These are phyloP conservation scores for Eragrostis tef DNA, from an alignment of 202 grass and related monocot genomes.

Conservation along the genomic window DNA sequence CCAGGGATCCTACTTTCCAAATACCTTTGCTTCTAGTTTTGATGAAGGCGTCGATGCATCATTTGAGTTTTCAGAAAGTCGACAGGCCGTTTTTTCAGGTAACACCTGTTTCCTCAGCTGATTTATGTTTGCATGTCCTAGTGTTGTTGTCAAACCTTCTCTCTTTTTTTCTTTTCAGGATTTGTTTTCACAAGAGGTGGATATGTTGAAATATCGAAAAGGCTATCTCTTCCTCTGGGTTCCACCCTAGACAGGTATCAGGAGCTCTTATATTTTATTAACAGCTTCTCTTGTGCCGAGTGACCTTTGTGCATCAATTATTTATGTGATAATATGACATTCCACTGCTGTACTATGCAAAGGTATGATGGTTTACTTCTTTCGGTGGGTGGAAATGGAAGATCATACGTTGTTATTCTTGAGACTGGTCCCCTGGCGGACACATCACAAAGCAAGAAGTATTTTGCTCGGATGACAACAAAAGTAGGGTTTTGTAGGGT, in stretches of 20 bases:
- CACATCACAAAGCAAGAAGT: conserved; percentile 86
- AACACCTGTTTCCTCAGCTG: conserved; percentile 1
- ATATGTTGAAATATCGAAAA: conserved; percentile 91
- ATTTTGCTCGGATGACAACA: conserved; percentile 89
- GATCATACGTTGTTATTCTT: conserved; percentile 90
- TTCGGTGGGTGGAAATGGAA: conserved; percentile 95
- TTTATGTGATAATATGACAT: conserved; percentile 12
- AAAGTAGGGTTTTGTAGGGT: conserved; percentile 97
- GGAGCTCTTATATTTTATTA: conserved; percentile 37
- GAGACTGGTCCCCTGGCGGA: conserved; percentile 93
- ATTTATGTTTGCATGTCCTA: conserved; percentile 15
- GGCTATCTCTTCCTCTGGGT: conserved; percentile 83
- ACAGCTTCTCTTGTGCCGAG: conserved; percentile 30
- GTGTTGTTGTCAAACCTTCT: conserved; percentile 2
- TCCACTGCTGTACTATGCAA: conserved; percentile 18
- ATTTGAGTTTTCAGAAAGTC: conserved; percentile 72
- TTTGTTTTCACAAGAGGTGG: conserved; percentile 94
- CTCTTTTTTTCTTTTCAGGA: conserved; percentile 51
- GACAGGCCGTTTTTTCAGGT: conserved; percentile 77
- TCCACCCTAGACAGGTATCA: conserved; percentile 90
- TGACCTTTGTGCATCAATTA: conserved; percentile 21
- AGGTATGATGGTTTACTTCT: conserved; percentile 96
- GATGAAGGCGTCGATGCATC: conserved; percentile 84
- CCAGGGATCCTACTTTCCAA: conserved; percentile 72
- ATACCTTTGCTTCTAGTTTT: conserved; percentile 64